Conservation (phyloP, 495 filamentous ascomycete genomes). For the Penicillium diatomitis region DNA sequence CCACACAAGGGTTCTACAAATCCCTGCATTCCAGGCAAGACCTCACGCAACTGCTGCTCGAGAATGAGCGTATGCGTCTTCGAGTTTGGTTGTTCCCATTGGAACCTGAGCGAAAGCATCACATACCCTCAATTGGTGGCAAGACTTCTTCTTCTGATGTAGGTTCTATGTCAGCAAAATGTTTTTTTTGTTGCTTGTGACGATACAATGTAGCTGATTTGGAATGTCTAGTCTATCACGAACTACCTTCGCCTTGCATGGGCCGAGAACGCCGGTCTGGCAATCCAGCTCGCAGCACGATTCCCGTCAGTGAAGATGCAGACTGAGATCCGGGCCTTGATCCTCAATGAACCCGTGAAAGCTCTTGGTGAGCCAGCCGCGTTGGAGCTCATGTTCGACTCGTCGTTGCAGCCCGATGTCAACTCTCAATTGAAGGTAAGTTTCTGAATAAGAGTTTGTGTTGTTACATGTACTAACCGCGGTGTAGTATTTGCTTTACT, state of each 20-base stretch:
- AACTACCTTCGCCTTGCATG: conserved; percentile 72
- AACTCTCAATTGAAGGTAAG: conserved; percentile 73
- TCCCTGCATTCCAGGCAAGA: conserved; percentile 70
- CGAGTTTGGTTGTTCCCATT: conserved; percentile 86
- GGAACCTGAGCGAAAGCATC: conserved; percentile 54
- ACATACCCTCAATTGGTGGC: conserved; percentile 29
- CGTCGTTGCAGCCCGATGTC: conserved; percentile 66
- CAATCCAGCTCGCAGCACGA: conserved; percentile 68
- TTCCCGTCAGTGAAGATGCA: conserved; percentile 67
- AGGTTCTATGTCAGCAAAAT: conserved; percentile 11
- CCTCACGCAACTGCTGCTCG: conserved; percentile 64
- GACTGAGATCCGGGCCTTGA: conserved; percentile 64
- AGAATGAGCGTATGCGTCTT: conserved; percentile 77
- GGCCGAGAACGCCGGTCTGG: conserved; percentile 70
- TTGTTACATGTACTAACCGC: neutral
- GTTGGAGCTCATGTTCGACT: conserved; percentile 70
- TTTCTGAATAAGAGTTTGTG: neutral
- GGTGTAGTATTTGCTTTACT: conserved; percentile 76
- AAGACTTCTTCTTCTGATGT: conserved; percentile 26
- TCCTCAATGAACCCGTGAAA: conserved; percentile 76
- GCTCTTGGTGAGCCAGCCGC: conserved; percentile 70
- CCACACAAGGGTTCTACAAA: conserved; percentile 45
- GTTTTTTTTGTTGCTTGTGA: neutral
- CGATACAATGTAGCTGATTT: neutral
- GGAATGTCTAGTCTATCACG: conserved; percentile 20